Evolutionary conservation across 805 yeast genomes (phyloP).

Genomic region (Candida schatavii): DNA sequence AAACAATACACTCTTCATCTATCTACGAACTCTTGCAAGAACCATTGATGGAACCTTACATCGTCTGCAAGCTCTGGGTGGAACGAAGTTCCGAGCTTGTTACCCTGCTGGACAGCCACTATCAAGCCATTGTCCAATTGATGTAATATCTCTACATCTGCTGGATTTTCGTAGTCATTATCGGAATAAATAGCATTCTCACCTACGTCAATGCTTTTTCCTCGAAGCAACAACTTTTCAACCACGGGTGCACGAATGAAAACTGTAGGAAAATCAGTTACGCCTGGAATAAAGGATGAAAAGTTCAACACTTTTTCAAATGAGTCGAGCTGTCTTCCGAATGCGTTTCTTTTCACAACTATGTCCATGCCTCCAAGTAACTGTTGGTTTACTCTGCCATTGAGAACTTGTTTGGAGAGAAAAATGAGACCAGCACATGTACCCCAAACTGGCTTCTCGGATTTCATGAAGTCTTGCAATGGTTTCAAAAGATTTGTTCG

Average conservation of each 20-base stretch:
- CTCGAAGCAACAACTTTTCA: slow-evolving; percentile 8
- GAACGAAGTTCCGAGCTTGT: slow-evolving; percentile 68
- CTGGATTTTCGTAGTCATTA: slow-evolving; percentile 21
- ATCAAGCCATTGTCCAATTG: slow-evolving; percentile 40
- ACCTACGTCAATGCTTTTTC: slow-evolving; percentile 5
- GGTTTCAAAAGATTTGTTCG: slow-evolving; percentile 57
- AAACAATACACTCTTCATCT: neutral
- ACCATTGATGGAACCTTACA: slow-evolving; percentile 67
- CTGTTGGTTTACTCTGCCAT: slow-evolving; percentile 53
- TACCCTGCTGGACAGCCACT: slow-evolving; percentile 73
- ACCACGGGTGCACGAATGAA: slow-evolving; percentile 82
- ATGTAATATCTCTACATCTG: slow-evolving; percentile 42
- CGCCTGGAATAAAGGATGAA: slow-evolving; percentile 39
- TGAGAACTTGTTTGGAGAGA: slow-evolving; percentile 51
- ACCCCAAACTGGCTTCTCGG: slow-evolving; percentile 69
- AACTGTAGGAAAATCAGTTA: slow-evolving; percentile 42
- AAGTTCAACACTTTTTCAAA: slow-evolving; percentile 50
- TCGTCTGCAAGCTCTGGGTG: slow-evolving; percentile 73
- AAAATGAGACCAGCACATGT: slow-evolving; percentile 83
- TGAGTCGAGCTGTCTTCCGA: slow-evolving; percentile 74
- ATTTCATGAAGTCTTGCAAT: slow-evolving; percentile 47
- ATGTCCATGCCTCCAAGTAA: slow-evolving; percentile 65
- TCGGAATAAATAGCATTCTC: slow-evolving; percentile 14
- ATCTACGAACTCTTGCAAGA: slow-evolving; percentile 55
- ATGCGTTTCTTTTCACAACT: slow-evolving; percentile 66